Evolutionary conservation across 2,329 filamentous ascomycete species (phyloP).

Genomic region (Fusarium papillatum): DNA sequence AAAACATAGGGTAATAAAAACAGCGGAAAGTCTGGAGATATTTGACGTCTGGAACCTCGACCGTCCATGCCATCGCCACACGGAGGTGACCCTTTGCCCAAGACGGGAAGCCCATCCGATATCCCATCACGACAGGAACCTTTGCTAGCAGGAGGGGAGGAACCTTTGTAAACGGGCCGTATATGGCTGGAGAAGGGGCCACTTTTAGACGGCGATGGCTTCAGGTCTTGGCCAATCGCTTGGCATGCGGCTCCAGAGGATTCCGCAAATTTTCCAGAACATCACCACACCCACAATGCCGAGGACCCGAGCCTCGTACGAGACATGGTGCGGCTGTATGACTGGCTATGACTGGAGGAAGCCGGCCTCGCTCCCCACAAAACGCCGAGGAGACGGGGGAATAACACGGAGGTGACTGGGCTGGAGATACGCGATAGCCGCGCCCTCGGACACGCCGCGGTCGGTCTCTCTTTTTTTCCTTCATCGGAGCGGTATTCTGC

Average conservation of each 20-base stretch:
- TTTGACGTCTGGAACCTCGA: neutral
- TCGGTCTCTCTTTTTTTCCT: neutral
- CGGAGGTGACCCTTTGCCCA: slow-evolving; percentile 11
- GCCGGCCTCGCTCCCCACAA: slow-evolving; percentile 24
- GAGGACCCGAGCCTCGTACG: slow-evolving; percentile 42
- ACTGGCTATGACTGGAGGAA: slow-evolving; percentile 32
- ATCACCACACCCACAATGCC: slow-evolving; percentile 37
- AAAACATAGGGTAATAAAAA: slow-evolving; percentile 1
- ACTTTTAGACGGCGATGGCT: neutral
- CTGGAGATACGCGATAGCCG: slow-evolving; percentile 13
- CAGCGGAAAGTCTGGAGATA: slow-evolving; percentile 6
- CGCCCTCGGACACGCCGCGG: slow-evolving; percentile 20
- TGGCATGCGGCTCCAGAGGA: slow-evolving; percentile 9
- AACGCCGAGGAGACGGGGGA: slow-evolving; percentile 25
- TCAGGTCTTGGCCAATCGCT: slow-evolving; percentile 28
- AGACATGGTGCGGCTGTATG: slow-evolving; percentile 20
- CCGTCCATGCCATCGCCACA: slow-evolving; percentile 7
- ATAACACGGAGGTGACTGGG: slow-evolving; percentile 13
- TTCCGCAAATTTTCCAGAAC: slow-evolving; percentile 42
- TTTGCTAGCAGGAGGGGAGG: slow-evolving; percentile 25
- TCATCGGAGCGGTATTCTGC: neutral
- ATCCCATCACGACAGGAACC: slow-evolving; percentile 22
- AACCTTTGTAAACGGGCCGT: slow-evolving; percentile 37
- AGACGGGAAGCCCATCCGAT: slow-evolving; percentile 36
- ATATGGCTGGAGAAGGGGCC: slow-evolving; percentile 18